Base-by-base conservation (phyloP, 2,329 filamentous ascomycete species). In the Fusarium succisae region DNA sequence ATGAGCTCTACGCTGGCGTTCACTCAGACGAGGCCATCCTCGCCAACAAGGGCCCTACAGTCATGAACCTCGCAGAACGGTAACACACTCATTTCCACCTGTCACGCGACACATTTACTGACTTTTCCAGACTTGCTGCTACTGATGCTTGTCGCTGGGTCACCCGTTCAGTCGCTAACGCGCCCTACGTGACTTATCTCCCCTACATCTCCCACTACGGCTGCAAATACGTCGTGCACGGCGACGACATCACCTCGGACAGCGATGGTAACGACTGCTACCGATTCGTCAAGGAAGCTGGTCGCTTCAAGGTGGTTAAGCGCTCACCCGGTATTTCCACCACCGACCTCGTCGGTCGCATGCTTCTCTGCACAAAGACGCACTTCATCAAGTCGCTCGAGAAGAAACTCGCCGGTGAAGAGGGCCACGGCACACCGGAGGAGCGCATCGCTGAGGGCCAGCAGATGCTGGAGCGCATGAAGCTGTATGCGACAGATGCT, bases 81-180 rank as follows among this genome's bases (percentile, higher is more conserved):
- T 90, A 84, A 80, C 80, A 73, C 4, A 24, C 15, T 39, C 51
- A 41, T 12, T 43, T 28, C 17, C 2, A 37, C 50, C 47, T 59
- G 13, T 37, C 45, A 28, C 45, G 62, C 51, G 58, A 60, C 43
- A 24, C 22, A 28, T 5, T n/a, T 35, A 41, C 69, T 75, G 37
- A 76, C 67, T 57, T 32, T 26, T 8, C 48, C 81, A 95, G 94
- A 72, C 89, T 97, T 72, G 91, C 95, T 72, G 96, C 96, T 44
- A 95, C 97, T 51, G 92, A 98, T 79, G 96, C 96, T 74, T 98
- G 96, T 84, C 93, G 96, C 73, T 99, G 96, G 95, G 93, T 95
- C 22, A 97, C 96, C 54, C 88, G 90, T 72, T 94, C 94, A 43
- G 88, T 99, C 66, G 90, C 94, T 18, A 86, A 93, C 81, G 96